Evolutionary conservation across 2,329 filamentous ascomycete species (phyloP).

Genomic region (Beauveria pseudobassiana): DNA sequence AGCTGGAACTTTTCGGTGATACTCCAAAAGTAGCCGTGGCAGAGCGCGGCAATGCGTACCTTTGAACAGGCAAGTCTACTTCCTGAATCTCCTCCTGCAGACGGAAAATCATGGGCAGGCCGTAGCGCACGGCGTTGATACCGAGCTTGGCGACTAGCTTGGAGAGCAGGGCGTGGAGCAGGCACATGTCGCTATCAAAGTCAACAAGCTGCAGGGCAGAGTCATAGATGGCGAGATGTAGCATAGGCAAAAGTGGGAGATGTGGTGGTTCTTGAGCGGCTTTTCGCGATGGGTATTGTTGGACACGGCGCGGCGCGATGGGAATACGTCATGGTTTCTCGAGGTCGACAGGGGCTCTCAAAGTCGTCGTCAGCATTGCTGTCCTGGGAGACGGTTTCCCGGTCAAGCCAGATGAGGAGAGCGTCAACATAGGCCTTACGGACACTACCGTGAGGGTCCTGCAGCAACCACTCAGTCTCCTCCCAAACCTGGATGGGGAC

Average conservation of each 20-base stretch:
- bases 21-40: slow-evolving; percentile 83
- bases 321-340: slow-evolving; percentile 33
- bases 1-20: slow-evolving; percentile 72
- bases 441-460: slow-evolving; percentile 70
- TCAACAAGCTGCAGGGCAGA: slow-evolving; percentile 67
- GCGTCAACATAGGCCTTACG: slow-evolving; percentile 81
- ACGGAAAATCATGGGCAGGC: slow-evolving; percentile 81
- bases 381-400: slow-evolving; percentile 66
- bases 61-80: slow-evolving; percentile 57
- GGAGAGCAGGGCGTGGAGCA: slow-evolving; percentile 69
- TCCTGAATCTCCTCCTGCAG: slow-evolving; percentile 77
- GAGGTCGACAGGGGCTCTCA: slow-evolving; percentile 34
- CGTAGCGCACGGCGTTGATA: slow-evolving; percentile 70
- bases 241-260: slow-evolving; percentile 70
- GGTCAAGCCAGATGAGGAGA: slow-evolving; percentile 72
- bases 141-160: slow-evolving; percentile 71
- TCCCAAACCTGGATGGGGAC: slow-evolving; percentile 86
- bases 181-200: slow-evolving; percentile 64
- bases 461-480: slow-evolving; percentile 87
- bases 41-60: slow-evolving; percentile 72
- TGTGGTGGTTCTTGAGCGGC: slow-evolving; percentile 37
- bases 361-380: slow-evolving; percentile 50
- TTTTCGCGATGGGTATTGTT: slow-evolving; percentile 57
- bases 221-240: slow-evolving; percentile 88
- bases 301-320: slow-evolving; percentile 58